Percentiles rank a stretch among this genome's conserved stretches.
Evolutionary conservation across 2,329 filamentous ascomycete species (phyloP).

Genomic region (Fusarium praegraminearum): DNA sequence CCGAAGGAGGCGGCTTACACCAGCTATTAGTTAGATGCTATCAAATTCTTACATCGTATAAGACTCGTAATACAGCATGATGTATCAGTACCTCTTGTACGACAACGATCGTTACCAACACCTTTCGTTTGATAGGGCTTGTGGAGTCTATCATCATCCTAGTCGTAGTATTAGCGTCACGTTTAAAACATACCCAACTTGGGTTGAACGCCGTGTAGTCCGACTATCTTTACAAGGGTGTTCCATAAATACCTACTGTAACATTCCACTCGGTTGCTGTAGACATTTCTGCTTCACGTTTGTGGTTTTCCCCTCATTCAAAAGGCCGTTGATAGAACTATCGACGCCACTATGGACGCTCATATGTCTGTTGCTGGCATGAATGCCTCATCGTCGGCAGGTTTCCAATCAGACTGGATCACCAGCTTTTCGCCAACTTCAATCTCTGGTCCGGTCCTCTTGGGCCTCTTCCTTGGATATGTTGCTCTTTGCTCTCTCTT

Average conservation of each 20-base stretch:
- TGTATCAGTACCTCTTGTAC: not conserved
- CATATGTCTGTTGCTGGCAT: constrained; percentile 11
- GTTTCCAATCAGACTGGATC: not conserved
- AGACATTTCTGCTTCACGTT: constrained; percentile 6
- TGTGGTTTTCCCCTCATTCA: not conserved
- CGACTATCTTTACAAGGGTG: constrained; percentile 14
- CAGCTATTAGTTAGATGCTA: not conserved
- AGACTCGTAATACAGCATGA: not conserved
- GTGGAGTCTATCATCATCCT: constrained; percentile 9
- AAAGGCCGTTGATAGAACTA: not conserved
- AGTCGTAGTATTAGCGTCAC: not conserved
- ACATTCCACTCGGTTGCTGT: constrained; percentile 3
- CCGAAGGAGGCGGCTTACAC: not conserved
- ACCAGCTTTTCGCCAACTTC: constrained; percentile 17
- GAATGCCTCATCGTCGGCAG: constrained; percentile 17
- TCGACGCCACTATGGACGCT: constrained; percentile 17
- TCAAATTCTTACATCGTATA: not conserved
- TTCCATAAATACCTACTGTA: constrained; percentile 24
- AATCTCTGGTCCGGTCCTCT: constrained; percentile 29
- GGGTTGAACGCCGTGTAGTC: constrained; percentile 7
- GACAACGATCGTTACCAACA: constrained; percentile 2
- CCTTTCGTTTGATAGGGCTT: constrained; percentile 12
- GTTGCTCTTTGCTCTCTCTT: constrained; percentile 52
- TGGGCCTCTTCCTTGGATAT: constrained; percentile 49
- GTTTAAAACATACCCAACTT: constrained; percentile 18